Base-by-base conservation (phyloP, 2,329 filamentous ascomycete genomes). In the Diaporthe velutina region DNA sequence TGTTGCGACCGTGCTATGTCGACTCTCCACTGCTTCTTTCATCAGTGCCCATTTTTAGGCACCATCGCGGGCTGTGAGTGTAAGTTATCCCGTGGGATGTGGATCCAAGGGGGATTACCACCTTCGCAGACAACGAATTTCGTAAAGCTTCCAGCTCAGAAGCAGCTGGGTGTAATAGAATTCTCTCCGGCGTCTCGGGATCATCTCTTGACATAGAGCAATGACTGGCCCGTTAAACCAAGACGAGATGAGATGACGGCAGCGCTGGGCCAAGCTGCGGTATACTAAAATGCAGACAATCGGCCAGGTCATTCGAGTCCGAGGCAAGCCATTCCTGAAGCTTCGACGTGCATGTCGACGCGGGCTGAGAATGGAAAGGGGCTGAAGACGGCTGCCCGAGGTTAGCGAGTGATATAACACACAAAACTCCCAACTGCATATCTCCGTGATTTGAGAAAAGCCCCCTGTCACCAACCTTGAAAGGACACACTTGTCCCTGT, bases 351-450 rank as follows among this genome's bases (percentile, higher is more conserved):
- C 45, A 40, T 40, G 45, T 54, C n/a, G 33, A 68, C 13, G 33
- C n/a, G 48, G 48, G 48, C 64, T 68, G 13, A 38, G 71, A 28
- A 30, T 30, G 35, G 40, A 45, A 66, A 54, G 33, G 58, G 72
- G 38, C 58, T 35, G 35, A 50, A 28, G 33, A 33, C 17, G 35
- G 61, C 54, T n/a, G 71, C 13, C 54, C 71, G 60, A 67, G 35
- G 40, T 54, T 73, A 19, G 48, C 45, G 35, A 68, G 57, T 64
- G 57, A 50, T 38, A 60, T 55, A 55, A 40, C 64, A 48, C 70
- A 57, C 55, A 40, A 50, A 22, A 54, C 45, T 55, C 54, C 70
- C 74, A 73, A 75, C 70, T 19, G 55, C 70, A 73, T 64, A 64
- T 64, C 67, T 33, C 61, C 30, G 4, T 45, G 38, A 72, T 70